These are phyloP conservation scores for Globisporangium iwayamae DNA, from an alignment of 352 stramenopile species.

Conservation along the genomic window DNA sequence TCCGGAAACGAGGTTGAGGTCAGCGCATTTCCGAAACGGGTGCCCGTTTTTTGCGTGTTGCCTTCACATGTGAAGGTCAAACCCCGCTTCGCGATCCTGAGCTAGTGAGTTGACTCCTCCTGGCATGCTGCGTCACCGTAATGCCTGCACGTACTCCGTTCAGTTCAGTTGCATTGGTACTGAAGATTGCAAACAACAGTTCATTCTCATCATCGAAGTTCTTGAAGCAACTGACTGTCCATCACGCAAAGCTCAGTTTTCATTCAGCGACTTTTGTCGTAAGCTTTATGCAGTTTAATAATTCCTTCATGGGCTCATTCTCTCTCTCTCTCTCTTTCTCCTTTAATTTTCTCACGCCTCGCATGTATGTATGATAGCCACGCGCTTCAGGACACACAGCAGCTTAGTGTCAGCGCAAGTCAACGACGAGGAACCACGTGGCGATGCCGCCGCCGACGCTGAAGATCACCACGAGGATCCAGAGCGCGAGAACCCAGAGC, in stretches of 20 bases:
- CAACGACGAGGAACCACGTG: slow-evolving; percentile 11
- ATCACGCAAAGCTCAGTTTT: not conserved
- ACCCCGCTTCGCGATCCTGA: too few species aligned
- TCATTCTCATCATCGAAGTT: too few species aligned
- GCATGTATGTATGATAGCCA: too few species aligned
- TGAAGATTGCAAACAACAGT: not conserved
- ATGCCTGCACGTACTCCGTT: too few species aligned
- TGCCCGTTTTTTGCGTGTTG: too few species aligned
- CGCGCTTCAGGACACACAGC: not conserved
- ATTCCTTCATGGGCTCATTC: not conserved
- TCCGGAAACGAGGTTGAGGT: too few species aligned
- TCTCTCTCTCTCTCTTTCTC: not conserved
- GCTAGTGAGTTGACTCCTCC: too few species aligned
- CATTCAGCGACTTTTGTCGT: not conserved
- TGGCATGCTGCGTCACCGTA: too few species aligned
- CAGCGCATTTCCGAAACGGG: too few species aligned
- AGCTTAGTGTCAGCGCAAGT: not conserved
- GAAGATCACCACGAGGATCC: slow-evolving; percentile 27
- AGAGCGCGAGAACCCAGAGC: slow-evolving; percentile 19
- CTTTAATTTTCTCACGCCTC: too few species aligned
- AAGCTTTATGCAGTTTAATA: not conserved
- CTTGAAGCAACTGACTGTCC: too few species aligned
- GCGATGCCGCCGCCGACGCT: slow-evolving; percentile 24
- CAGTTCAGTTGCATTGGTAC: not conserved
- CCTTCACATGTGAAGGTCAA: too few species aligned